Evolutionary conservation across 306 rosid species (phyloP), one percentile per base, ranked within the genome.

Genomic region (Albizia julibrissin): DNA sequence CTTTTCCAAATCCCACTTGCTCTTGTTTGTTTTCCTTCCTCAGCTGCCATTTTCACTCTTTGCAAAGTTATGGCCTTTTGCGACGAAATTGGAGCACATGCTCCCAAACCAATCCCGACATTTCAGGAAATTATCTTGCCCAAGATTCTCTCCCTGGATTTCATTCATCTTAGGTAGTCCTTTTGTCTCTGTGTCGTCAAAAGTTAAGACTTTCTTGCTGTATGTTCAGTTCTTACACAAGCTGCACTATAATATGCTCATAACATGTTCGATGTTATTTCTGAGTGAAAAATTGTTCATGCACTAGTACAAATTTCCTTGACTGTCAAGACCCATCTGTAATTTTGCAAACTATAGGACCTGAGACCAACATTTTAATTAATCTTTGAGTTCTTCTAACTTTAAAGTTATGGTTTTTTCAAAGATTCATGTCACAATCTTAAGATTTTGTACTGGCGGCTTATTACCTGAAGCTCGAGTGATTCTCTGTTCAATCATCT

Each of bases 1-100:
- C 14, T 56, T 12, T 52, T 84, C 78, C 80, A 21, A 16, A 24
- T 37, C 8, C 86, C 80, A 74, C 80, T 73, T 74, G 80, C 50
- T 22, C 8, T 14, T 42, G 42, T 62, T 13, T 24, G 27, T 70
- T 69, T 65, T 26, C 70, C 34, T 80, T 80, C 58, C 24, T 52
- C 74, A 84, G 76, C 69, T 84, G 86, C 91, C 94, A 94, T 71
- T 82, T 86, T 86, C 27, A 56, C 11, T 87, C 0, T 27, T 65
- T 6, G 6, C 3, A 46, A 64, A 7, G 74, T 29, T 62, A 31
- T 22, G 24, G 19, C 52, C 54, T 40, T n/a, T 8, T 72, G 62
- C 34, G 69, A 21, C 11, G 49, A 74, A 43, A 54, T 24, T 37
- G 43, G 40, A 67, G 29, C 80, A 68, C 68, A 33, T 75, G 70